Percentiles rank a stretch among this genome's conserved stretches.
phyloP scores from a whole-genome alignment of 1,284 basidiomycete genomes.

The Ustilago hordei region DNA sequence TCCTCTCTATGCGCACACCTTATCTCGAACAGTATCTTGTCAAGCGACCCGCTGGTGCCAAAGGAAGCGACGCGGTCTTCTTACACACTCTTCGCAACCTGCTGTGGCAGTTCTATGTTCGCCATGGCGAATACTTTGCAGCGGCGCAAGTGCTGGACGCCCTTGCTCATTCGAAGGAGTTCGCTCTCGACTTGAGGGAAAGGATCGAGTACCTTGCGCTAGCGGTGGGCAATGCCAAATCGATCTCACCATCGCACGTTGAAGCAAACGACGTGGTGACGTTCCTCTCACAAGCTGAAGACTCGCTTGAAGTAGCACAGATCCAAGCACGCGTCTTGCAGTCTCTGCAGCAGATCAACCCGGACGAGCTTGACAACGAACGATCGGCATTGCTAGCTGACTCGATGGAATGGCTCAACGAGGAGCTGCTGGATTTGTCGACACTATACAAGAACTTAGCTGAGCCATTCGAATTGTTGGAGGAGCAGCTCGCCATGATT shows the following conservation, averaged over 20 bases:
- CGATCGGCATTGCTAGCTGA: constrained; percentile 73
- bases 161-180: constrained; percentile 88
- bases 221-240: constrained; percentile 92
- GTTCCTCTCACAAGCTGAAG: constrained; percentile 91
- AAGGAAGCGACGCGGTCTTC: constrained; percentile 34
- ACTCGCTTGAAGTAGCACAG: constrained; percentile 95
- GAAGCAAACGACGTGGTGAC: constrained; percentile 87
- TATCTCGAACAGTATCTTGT: constrained; percentile 89
- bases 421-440: constrained; percentile 72
- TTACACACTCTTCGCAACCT: constrained; percentile 78
- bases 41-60: constrained; percentile 78
- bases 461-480: constrained; percentile 84
- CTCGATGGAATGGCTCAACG: constrained; percentile 71
- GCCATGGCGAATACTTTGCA: constrained; percentile 76
- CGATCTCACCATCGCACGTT: constrained; percentile 47
- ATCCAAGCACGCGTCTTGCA: constrained; percentile 83
- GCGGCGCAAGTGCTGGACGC: constrained; percentile 89
- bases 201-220: constrained; percentile 72
- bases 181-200: constrained; percentile 58
- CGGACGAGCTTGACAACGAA: constrained; percentile 71
- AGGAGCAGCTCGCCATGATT: constrained; percentile 88
- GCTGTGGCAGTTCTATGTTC: constrained; percentile 94
- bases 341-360: constrained; percentile 67
- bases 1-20: constrained; percentile 77
- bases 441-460: constrained; percentile 87